Evolutionary conservation across 345 rosid species (phyloP).

Genomic region (Eutrema japonicum): DNA sequence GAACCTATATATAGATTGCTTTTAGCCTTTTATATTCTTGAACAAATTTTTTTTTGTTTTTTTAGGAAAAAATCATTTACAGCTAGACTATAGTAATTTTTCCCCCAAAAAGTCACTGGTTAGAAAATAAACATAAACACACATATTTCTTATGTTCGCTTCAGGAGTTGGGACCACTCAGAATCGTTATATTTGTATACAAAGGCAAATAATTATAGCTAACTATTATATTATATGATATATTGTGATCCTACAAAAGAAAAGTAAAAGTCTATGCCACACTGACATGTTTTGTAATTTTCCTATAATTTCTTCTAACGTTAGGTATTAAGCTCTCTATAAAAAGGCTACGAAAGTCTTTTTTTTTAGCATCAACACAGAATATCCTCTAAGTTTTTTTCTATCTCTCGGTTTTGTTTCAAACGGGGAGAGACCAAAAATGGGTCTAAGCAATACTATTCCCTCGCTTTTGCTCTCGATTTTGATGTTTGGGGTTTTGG

Average conservation of each 20-base stretch:
- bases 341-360: conserved; percentile 22
- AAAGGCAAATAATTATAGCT: background rate
- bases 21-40: background rate
- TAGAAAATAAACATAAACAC: background rate
- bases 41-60: background rate
- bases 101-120: background rate
- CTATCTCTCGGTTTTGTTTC: conserved; percentile 8
- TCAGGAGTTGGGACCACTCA: background rate
- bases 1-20: background rate
- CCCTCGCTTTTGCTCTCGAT: background rate
- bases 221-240: conserved; percentile 1
- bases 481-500: conserved; percentile 27
- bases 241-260: background rate
- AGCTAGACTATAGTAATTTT: too few relatives aligned
- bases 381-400: conserved; percentile 11
- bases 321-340: conserved; percentile 24
- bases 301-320: conserved; percentile 22
- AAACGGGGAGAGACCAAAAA: conserved; percentile 8
- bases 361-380: conserved; percentile 14
- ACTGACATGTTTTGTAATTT: background rate
- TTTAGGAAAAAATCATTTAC: too few relatives aligned
- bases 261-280: conserved; percentile 11
- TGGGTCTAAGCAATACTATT: conserved; percentile 35
- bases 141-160: background rate
- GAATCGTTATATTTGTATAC: conserved; percentile 8